Evolutionary conservation across 1,139 yeast genomes (phyloP).

Genomic region (Saccharomycopsis phalli): DNA sequence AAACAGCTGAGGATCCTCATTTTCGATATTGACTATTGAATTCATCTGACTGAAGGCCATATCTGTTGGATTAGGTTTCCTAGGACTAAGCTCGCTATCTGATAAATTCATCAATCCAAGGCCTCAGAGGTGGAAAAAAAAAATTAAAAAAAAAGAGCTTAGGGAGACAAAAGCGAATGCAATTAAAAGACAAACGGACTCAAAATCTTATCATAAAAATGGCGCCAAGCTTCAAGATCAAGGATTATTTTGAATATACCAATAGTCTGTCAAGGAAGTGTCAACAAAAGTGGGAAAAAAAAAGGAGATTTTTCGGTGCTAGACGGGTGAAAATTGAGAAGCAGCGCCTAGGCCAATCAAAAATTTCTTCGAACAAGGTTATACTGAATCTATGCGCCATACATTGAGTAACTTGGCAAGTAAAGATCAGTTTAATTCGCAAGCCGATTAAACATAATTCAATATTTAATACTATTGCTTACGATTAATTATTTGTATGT

Average conservation of each 20-base stretch:
- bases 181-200: not conserved
- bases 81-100: not conserved
- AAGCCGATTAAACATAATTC: too few species aligned
- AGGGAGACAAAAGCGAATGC: not conserved
- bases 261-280: not conserved
- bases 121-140: not conserved
- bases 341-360: too few species aligned
- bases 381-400: too few species aligned
- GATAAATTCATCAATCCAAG: not conserved
- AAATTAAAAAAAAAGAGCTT: conserved; percentile 1
- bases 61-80: not conserved
- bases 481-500: too few species aligned
- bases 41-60: not conserved
- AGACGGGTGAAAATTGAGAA: conserved; percentile 1
- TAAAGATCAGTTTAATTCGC: too few species aligned
- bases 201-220: not conserved
- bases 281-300: not conserved
- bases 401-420: too few species aligned
- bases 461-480: too few species aligned
- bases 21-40: not conserved
- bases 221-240: too few species aligned
- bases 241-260: too few species aligned
- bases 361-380: too few species aligned
- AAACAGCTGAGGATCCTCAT: not conserved
- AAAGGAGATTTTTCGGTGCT: not conserved